Base-by-base conservation (phyloP, 1,284 basidiomycete species). In the Agaricales sp. region DNA sequence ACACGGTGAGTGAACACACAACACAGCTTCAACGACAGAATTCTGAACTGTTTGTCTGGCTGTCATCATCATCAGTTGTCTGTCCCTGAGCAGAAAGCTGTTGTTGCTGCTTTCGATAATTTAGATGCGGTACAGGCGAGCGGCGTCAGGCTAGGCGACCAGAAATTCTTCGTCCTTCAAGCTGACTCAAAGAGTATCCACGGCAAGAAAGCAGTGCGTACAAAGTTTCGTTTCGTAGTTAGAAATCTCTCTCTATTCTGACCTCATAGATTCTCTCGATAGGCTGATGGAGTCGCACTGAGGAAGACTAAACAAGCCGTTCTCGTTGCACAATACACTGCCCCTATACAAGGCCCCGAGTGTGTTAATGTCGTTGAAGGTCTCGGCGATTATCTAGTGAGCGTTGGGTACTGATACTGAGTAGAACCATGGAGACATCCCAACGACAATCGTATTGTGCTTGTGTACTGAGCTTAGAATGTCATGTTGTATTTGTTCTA, bases 281-380 rank as follows among this genome's bases (percentile, higher is more conserved):
- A 95, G 92, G 78, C 75, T 22, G 81, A 91, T 63, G 95, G 94
- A 1, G 77, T 77, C 51, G 70, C 92, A 53, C 62, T 94, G 54
- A 85, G 91, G 52, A 91, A 92, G 74, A 97, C 93, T 21, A 87
- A 77, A 57, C 89, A 92, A 62, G 92, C 91, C 3, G 74, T 96
- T 53, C 74, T 98, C 51, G 80, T 98, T 20, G 78, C 82, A 12
- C 82, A 85, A 59, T 97, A 97, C 68, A 55, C 58, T 0, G 71
- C 77, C 21, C 91, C 91, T 0, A 61, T 68, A 21, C 86, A 88
- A 61, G 86, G 84, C 1, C 62, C 71, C 38, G 92, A 96, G 62
- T 75, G 80, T 20, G 88, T 82, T 44, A 65, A 77, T 18, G 60
- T 91, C 24, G 89, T 90, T 22, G 82, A 90, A 66, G 67, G 63